Evolutionary conservation across 257 asterid genomes (phyloP).

Genomic region (Lithospermum erythrorhizon): DNA sequence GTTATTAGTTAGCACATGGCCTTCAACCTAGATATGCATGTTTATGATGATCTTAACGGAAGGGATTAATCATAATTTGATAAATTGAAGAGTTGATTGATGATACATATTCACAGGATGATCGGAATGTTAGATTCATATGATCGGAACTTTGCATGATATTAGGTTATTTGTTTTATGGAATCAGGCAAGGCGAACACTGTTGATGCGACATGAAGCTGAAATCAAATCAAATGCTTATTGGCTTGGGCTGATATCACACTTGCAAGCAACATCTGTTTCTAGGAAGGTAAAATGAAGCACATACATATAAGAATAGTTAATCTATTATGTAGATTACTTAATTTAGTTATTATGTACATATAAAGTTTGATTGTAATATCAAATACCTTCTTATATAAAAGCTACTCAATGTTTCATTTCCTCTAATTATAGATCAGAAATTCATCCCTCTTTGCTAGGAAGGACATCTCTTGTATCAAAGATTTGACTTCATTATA

Average conservation of each 20-base stretch:
- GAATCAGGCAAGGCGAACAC: conserved; percentile 79
- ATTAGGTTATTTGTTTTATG: background rate
- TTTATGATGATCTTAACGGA: background rate
- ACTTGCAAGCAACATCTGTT: conserved; percentile 80
- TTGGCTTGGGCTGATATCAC: conserved; percentile 97
- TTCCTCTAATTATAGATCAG: background rate
- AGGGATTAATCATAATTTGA: background rate
- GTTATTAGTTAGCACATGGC: background rate
- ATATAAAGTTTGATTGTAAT: background rate
- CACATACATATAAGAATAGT: background rate
- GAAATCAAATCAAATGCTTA: conserved; percentile 93
- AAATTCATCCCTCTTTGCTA: conserved; percentile 8
- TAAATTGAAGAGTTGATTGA: background rate
- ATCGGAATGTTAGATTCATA: background rate
- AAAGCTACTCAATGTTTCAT: conserved; percentile 1
- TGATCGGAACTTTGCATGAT: background rate
- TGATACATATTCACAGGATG: background rate
- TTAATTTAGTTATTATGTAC: background rate
- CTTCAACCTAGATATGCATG: background rate
- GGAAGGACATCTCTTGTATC: conserved; percentile 88
- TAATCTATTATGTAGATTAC: too few relatives aligned
- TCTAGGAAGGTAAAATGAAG: conserved; percentile 60
- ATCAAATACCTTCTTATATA: background rate
- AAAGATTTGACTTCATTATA: conserved; percentile 71
- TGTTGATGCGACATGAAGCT: conserved; percentile 98